phyloP scores from a whole-genome alignment of 129 eudicot species.

The Pulicaria dysenterica region DNA sequence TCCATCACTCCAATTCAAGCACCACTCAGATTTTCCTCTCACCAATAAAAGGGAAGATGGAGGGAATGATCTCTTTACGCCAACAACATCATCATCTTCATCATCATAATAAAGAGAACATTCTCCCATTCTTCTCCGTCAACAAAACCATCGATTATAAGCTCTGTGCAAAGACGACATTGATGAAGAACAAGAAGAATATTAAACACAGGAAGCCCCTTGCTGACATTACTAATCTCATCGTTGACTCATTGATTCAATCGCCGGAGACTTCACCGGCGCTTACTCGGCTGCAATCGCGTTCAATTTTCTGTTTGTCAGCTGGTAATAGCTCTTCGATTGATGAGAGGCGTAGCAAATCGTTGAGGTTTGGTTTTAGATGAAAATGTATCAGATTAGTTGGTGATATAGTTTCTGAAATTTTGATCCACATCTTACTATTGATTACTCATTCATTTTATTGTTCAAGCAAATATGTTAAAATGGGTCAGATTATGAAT shows the following conservation, averaged over 20 bases:
- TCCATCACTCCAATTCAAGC: background rate
- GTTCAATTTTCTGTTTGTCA: background rate
- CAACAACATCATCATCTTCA: background rate
- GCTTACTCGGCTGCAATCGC: background rate
- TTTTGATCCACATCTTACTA: too few species aligned
- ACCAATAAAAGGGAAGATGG: background rate
- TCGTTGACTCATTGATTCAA: background rate
- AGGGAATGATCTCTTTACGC: background rate
- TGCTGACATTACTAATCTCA: conserved; percentile 20
- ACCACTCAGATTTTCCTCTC: background rate
- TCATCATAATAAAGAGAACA: conserved; percentile 18
- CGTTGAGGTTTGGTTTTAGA: conserved; percentile 25
- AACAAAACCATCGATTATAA: conserved; percentile 8
- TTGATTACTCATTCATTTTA: too few species aligned
- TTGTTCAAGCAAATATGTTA: too few species aligned
- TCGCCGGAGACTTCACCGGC: background rate
- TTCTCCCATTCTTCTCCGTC: conserved; percentile 6
- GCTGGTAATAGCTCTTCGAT: background rate
- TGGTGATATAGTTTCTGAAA: background rate
- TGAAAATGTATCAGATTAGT: background rate
- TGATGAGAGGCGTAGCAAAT: background rate
- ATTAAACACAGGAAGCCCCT: conserved; percentile 17
- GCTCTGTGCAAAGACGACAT: background rate
- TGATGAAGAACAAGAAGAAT: conserved; percentile 18
- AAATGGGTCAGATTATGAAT: too few species aligned